Evolutionary conservation across 2,329 filamentous ascomycete genomes (phyloP), one percentile per base, ranked within the genome.

Genomic region (Nothopassalora personata): DNA sequence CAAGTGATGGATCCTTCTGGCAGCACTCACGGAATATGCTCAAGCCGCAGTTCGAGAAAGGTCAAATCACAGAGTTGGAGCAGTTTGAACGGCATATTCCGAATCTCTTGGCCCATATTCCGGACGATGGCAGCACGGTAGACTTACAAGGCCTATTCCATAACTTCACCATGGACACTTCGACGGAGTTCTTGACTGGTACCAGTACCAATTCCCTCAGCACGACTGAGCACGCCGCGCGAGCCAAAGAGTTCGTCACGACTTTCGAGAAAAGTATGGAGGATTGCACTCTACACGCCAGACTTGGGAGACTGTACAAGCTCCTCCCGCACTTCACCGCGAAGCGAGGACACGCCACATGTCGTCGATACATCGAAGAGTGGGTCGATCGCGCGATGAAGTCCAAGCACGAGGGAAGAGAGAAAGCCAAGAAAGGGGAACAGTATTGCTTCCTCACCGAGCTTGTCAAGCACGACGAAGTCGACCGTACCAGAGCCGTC

Each of bases 151-250:
- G 81, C 7, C 72, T 87, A 4, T 86, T 88, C 66, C 86, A 86
- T 65, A 78, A 80, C 49, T 78, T 87, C 67, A 86, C 85, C 0
- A 76, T 89, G 23, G 86, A 89, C 59, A 82, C 83, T 0, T 83
- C 85, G 0, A 88, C 85, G 0, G 83, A 86, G 43, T 86, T 89
- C 58, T 72, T 89, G 5, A 84, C 88, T 34, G 86, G 86, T 5
- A 65, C 31, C 2, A 34, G 64, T 27, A 64, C 64, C 1, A 58
- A 62, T 18, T 64, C 65, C 7, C 56, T 70, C 5, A 19, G 19
- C 7, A 52, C 55, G n/a, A 48, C 55, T 11, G 56, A 62, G 11
- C 53, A 57, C 8, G 54, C 47, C 4, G 62, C 59, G n/a, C 48
- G 59, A 23, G 57, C 54, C 4, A 43, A 53, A 13, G 19, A 45